Conservation (phyloP, 106 monocot species). For the Gastrodia elata region DNA sequence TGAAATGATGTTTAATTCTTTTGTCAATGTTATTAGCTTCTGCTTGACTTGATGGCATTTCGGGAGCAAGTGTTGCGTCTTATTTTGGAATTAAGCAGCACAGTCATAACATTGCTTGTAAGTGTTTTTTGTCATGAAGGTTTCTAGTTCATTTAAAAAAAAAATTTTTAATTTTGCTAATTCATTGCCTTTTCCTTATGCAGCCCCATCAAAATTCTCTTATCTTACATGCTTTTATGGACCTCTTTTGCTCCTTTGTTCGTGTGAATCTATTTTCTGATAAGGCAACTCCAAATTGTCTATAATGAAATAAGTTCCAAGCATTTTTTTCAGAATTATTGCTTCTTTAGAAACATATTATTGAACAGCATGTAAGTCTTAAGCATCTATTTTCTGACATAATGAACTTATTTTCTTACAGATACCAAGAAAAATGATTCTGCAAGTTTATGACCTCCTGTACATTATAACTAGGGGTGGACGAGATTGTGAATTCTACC, state of each 20-base stretch:
- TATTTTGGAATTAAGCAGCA: constrained; percentile 95
- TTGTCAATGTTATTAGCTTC: constrained; percentile 36
- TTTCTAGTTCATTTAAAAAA: neutral
- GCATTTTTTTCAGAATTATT: neutral
- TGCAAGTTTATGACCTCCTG: constrained; percentile 86
- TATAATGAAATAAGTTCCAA: neutral
- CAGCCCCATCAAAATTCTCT: constrained; percentile 99
- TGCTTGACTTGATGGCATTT: constrained; percentile 98
- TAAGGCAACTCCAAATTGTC: constrained; percentile 42
- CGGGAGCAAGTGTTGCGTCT: constrained; percentile 90
- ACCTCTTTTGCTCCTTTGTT: constrained; percentile 94
- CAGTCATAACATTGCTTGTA: constrained; percentile 94
- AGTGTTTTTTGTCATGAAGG: constrained; percentile 10
- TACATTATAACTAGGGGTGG: constrained; percentile 71
- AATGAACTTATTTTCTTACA: constrained; percentile 22
- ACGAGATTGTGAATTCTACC: constrained; percentile 93
- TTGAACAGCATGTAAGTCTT: neutral
- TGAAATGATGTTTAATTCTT: constrained; percentile 2
- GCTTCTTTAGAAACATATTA: neutral
- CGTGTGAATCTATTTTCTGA: constrained; percentile 90
- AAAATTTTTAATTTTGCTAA: neutral
- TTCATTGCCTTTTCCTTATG: constrained; percentile 12
- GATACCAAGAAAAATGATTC: constrained; percentile 99
- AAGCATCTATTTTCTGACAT: constrained; percentile 4
- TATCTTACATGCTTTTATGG: constrained; percentile 99